Evolutionary conservation across 495 filamentous ascomycete species (phyloP), one percentile per base, ranked within the genome.

Genomic region (Penicillium subrubescens): DNA sequence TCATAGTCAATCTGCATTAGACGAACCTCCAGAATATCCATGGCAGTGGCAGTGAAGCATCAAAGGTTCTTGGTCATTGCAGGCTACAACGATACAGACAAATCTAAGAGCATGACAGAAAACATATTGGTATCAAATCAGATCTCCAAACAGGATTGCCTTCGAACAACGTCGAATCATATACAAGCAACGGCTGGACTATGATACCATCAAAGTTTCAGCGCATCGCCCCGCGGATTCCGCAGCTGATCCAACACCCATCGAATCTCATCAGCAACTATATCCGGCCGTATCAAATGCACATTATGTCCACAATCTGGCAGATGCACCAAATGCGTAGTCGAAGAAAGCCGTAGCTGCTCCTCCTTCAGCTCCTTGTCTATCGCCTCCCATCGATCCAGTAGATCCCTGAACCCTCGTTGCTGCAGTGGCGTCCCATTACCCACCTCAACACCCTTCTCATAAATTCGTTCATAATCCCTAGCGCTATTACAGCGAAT

Each of bases 281-380:
- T 73, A 54, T 83, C 83, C 35, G 82, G 83, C 8, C 79, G 73
- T 7, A 79, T 65, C 23, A 81, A 55, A 62, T 83, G 77, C 14
- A 86, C 74, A 73, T 84, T 71, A 67, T 86, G 83, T 21, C 83
- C 83, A 65, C 79, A 82, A 23, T 79, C 81, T 7, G 76, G 67
- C 4, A 84, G 19, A 41, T 79, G 67, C 21, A 81, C 71, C 23
- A 78, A 74, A 48, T 75, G 71, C 46, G 71, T 75, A 0, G 41
- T 71, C 35, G 66, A 67, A 0, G 78, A 79, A 35, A 84, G 69
- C 21, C 66, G 64, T 35, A 84, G 60, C 73, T 84, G 81, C 55
- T 79, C 77, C 64, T 71, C 73, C 68, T 82, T 81, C 61, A 83
- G 63, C 60, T 69, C 66, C 67, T 71, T 60, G 55, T 83, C 81